phyloP scores from a whole-genome alignment of 306 rosid species.

The Corylus avellana region DNA sequence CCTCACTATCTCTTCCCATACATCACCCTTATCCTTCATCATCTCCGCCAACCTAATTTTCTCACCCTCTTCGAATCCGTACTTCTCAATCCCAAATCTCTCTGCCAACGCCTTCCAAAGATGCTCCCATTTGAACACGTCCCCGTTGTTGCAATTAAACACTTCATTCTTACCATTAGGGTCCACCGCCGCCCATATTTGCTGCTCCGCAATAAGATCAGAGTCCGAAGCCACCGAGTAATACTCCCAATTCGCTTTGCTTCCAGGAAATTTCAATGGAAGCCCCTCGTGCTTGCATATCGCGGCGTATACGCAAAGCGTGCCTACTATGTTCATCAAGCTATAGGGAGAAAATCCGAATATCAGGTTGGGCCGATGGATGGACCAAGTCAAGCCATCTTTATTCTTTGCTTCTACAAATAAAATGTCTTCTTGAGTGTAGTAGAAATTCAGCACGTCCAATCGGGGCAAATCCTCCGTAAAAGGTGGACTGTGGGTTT shows the following conservation, averaged over 20 bases:
- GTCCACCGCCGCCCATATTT: slow-evolving; percentile 76
- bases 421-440: slow-evolving; percentile 47
- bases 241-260: slow-evolving; percentile 45
- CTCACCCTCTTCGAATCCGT: slow-evolving; percentile 50
- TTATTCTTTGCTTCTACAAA: slow-evolving; percentile 43
- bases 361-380: slow-evolving; percentile 51
- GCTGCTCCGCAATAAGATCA: slow-evolving; percentile 77
- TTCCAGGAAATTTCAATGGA: slow-evolving; percentile 64
- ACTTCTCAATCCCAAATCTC: slow-evolving; percentile 62
- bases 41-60: slow-evolving; percentile 37
- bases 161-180: slow-evolving; percentile 65
- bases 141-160: slow-evolving; percentile 62
- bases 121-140: slow-evolving; percentile 64
- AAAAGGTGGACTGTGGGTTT: slow-evolving; percentile 52
- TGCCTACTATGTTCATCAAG: slow-evolving; percentile 53
- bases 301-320: slow-evolving; percentile 56
- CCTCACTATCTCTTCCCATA: slow-evolving; percentile 64
- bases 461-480: slow-evolving; percentile 66
- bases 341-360: slow-evolving; percentile 73
- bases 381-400: slow-evolving; percentile 56
- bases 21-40: slow-evolving; percentile 52
- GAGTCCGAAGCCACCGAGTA: slow-evolving; percentile 53
- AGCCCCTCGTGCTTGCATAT: slow-evolving; percentile 63
- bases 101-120: slow-evolving; percentile 69
- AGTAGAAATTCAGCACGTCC: slow-evolving; percentile 50